A percentile compares a stretch with the other conserved stretches of the same genome.
Conservation (phyloP, 768 basidiomycete genomes). For the Gymnopilus junonius region DNA sequence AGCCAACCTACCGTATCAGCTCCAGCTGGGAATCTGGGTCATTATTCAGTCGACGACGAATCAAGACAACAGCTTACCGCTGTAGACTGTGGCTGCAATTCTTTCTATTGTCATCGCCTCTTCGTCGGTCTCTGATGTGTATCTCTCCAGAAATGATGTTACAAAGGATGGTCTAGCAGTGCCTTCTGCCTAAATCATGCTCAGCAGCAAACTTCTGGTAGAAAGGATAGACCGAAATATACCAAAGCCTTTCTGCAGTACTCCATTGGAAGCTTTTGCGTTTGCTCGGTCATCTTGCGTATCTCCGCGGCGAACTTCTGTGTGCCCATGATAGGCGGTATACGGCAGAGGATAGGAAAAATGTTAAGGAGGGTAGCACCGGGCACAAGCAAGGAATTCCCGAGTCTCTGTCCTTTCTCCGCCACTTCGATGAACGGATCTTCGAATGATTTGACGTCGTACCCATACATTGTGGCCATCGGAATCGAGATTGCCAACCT, state of each 20-base stretch:
- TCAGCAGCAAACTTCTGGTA: neutral
- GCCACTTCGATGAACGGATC: conserved; percentile 40
- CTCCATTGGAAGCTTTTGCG: conserved; percentile 12
- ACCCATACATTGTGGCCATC: conserved; percentile 43
- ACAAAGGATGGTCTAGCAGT: conserved; percentile 9
- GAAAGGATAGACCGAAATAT: neutral
- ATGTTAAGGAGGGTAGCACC: conserved; percentile 10
- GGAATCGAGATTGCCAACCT: conserved; percentile 36
- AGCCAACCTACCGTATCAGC: conserved; percentile 13
- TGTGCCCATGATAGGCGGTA: conserved; percentile 2
- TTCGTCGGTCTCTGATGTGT: conserved; percentile 7
- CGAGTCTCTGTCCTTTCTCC: conserved; percentile 22
- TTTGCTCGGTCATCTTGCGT: conserved; percentile 6
- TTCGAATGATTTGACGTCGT: conserved; percentile 31
- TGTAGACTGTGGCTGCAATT: conserved; percentile 18
- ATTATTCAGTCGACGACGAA: neutral
- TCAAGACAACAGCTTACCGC: conserved; percentile 9
- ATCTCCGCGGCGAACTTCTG: conserved; percentile 8
- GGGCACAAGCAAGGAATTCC: conserved; percentile 8
- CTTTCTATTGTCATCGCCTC: conserved; percentile 8
- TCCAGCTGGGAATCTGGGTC: neutral
- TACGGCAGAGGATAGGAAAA: conserved; percentile 6
- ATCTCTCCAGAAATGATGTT: conserved; percentile 10
- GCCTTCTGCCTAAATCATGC: conserved; percentile 3
- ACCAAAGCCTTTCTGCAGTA: conserved; percentile 1